A percentile compares a stretch with the other conserved stretches of the same genome.
Evolutionary conservation across 176 grass and related monocot genomes (phyloP).

Genomic region (Alloteropsis semialata): DNA sequence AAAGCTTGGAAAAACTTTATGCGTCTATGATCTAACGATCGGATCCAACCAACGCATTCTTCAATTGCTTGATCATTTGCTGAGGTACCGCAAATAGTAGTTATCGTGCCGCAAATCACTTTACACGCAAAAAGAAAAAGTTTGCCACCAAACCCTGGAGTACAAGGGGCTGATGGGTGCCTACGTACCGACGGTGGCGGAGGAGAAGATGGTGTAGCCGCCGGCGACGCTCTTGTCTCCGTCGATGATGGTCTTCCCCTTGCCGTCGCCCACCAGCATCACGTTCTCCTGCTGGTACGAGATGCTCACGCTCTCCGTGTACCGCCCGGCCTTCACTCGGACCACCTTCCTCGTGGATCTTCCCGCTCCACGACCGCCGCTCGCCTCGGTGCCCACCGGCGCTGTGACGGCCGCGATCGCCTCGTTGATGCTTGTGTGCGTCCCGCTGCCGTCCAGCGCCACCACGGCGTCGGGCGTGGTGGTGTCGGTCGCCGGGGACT

Average conservation of each 20-base stretch:
- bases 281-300: slow-evolving; percentile 50
- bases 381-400: neutral
- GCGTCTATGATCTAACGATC: neutral
- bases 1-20: neutral
- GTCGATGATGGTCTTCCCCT: slow-evolving; percentile 74
- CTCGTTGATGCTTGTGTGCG: slow-evolving; percentile 63
- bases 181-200: slow-evolving; percentile 71
- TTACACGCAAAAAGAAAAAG: neutral
- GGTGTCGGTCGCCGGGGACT: slow-evolving; percentile 13
- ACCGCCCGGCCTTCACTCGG: slow-evolving; percentile 72
- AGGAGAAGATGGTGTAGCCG: slow-evolving; percentile 56
- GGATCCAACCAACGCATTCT: neutral
- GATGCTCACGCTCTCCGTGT: slow-evolving; percentile 65
- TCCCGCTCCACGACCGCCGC: neutral
- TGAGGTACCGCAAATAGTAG: neutral
- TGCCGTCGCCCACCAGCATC: slow-evolving; percentile 83
- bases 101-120: neutral
- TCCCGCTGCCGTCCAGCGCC: slow-evolving; percentile 70
- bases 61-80: neutral
- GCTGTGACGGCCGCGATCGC: slow-evolving; percentile 60
- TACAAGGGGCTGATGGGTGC: neutral
- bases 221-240: slow-evolving; percentile 42
- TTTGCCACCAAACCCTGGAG: neutral
- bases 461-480: slow-evolving; percentile 74
- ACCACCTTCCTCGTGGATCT: slow-evolving; percentile 53